Evolutionary conservation across 2,329 filamentous ascomycete genomes (phyloP), one percentile per base, ranked within the genome.

Genomic region (Alternaria dauci): DNA sequence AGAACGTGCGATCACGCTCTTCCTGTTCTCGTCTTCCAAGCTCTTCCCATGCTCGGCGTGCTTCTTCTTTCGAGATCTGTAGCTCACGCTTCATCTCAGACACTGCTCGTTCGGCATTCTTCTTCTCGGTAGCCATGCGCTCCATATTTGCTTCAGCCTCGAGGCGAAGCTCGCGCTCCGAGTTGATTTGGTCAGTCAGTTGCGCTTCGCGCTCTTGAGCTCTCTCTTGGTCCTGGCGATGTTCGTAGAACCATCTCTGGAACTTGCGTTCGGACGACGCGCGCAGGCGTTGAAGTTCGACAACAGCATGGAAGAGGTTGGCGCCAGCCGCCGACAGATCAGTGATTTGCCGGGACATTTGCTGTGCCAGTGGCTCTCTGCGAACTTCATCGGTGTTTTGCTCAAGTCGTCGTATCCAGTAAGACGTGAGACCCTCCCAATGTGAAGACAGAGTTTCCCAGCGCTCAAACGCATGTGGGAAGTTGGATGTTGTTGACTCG

Each of bases 241-340:
- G 97, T 77, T 99, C 95, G 70, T 96, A 97, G 80, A 98, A 98
- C 95, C 95, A 99, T 52, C 95, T 88, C 80, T 99, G 95, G 71
- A 99, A 99, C 77, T 98, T 98, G 66, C 95, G 89, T 79, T 99
- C 95, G 0, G 94, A 98, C 57, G 93, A 97, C 38, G 95, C 95
- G 43, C 95, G 91, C 26, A 99, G 84, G 30, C 95, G 89, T 78
- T 99, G 95, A 46, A 99, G 83, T 79, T 99, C 95, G 4, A 99
- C 95, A 0, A 99, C 94, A 9, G 95, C 95, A 77, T 99, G 95
- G 78, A 99, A 99, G 0, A 99, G 84, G 70, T 99, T 99, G 5
- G 95, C 95, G 12, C 95, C 95, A 1, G 95, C 95, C 8, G 95
- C 95, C 26, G 95, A 97, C n/a, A 99, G 85, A 76, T 99, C 95